These are phyloP conservation scores for Calonectria pseudoreteaudii DNA, from an alignment of 2,329 filamentous ascomycete species.

Conservation along the genomic window DNA sequence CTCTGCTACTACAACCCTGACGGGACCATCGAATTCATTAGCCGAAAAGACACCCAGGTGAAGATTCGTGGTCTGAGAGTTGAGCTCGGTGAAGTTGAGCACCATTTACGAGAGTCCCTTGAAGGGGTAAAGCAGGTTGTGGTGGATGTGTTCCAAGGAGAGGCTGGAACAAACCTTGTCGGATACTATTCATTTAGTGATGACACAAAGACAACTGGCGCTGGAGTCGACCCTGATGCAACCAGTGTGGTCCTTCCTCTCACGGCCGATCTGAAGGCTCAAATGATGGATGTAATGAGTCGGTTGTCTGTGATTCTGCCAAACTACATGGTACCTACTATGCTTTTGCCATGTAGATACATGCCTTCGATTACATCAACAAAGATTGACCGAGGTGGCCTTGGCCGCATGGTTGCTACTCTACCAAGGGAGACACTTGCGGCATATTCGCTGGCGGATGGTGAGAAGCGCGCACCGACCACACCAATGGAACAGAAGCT, in stretches of 20 bases:
- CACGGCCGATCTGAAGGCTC: background rate
- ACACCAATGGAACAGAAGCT: constrained; percentile 22
- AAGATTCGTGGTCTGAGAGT: constrained; percentile 64
- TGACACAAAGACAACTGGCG: background rate
- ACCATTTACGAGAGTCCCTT: background rate
- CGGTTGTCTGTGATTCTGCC: constrained; percentile 17
- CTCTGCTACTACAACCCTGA: background rate
- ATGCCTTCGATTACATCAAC: constrained; percentile 29
- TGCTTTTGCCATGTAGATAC: constrained; percentile 25
- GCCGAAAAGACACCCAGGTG: constrained; percentile 61
- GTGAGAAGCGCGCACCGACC: background rate
- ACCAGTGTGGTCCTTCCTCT: background rate
- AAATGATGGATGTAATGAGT: background rate
- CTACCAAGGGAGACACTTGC: constrained; percentile 20
- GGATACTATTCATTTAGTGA: constrained; percentile 9
- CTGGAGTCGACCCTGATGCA: background rate
- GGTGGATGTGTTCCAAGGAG: constrained; percentile 2
- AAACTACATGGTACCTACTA: constrained; percentile 31
- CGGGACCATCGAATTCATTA: background rate
- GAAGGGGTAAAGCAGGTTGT: background rate
- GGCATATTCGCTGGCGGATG: background rate
- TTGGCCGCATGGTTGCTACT: constrained; percentile 13
- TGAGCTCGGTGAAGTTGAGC: background rate
- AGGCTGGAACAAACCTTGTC: constrained; percentile 4
- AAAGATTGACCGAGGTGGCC: constrained; percentile 30